These are phyloP conservation scores for Talaromyces sp. DNA, from an alignment of 2,329 filamentous ascomycete species.

Conservation along the genomic window DNA sequence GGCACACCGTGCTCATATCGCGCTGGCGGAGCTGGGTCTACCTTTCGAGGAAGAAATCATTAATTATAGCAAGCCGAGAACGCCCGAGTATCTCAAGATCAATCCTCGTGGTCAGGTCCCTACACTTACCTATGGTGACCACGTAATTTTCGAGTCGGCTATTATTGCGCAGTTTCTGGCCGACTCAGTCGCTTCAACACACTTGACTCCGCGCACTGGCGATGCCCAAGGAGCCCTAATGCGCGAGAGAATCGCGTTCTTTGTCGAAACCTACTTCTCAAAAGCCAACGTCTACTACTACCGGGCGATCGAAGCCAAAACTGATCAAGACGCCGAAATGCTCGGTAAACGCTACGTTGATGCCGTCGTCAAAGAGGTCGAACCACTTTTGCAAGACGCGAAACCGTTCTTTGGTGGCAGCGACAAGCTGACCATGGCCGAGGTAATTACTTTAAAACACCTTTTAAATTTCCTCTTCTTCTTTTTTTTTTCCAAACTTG, in stretches of 20 bases:
- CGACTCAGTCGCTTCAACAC: neutral
- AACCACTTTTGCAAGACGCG: neutral
- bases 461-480: neutral
- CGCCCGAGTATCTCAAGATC: neutral
- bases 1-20: neutral
- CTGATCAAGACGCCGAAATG: neutral
- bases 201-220: neutral
- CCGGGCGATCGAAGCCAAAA: neutral
- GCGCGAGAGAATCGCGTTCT: neutral
- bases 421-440: neutral
- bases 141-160: neutral
- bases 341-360: neutral
- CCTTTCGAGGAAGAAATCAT: neutral
- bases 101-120: constrained; percentile 1
- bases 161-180: neutral
- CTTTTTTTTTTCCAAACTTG: neutral
- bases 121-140: neutral
- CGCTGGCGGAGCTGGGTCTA: neutral
- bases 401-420: neutral
- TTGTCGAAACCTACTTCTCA: neutral
- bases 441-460: neutral
- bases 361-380: neutral
- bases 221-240: neutral
- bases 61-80: neutral
- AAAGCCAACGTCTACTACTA: neutral